These are phyloP conservation scores for Knufia petricola DNA, from an alignment of 2,329 filamentous ascomycete genomes.

Conservation along the genomic window DNA sequence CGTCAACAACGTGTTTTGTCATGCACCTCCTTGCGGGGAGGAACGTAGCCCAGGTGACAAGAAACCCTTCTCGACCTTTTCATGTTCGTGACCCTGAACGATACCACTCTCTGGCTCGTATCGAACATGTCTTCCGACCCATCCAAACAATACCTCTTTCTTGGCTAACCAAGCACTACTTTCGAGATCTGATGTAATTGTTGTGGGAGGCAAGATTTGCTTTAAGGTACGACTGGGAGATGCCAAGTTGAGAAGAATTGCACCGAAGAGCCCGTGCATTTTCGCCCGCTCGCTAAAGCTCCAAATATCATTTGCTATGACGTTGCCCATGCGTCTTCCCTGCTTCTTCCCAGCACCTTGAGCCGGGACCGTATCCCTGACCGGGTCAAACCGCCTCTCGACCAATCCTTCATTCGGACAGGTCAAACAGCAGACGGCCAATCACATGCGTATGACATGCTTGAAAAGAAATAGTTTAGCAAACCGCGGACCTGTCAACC, in stretches of 20 bases:
- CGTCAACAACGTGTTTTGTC: not conserved
- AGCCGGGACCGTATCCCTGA: too few species aligned
- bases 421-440: not conserved
- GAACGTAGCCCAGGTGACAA: too few species aligned
- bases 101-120: too few species aligned
- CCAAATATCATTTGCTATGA: not conserved
- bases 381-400: not conserved
- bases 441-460: too few species aligned
- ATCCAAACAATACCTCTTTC: not conserved
- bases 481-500: too few species aligned
- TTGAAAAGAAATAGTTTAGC: too few species aligned
- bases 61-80: too few species aligned
- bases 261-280: not conserved
- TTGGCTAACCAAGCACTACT: not conserved
- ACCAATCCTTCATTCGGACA: not conserved
- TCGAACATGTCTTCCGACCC: too few species aligned
- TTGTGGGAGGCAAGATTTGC: not conserved
- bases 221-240: too few species aligned
- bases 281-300: not conserved
- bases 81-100: too few species aligned
- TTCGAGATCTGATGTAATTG: slow-evolving; percentile 3
- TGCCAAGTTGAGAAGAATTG: too few species aligned
- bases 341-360: not conserved
- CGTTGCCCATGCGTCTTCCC: not conserved
- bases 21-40: not conserved